phyloP scores from a whole-genome alignment of 2,329 filamentous ascomycete genomes.

The Aspergillus awamori region DNA sequence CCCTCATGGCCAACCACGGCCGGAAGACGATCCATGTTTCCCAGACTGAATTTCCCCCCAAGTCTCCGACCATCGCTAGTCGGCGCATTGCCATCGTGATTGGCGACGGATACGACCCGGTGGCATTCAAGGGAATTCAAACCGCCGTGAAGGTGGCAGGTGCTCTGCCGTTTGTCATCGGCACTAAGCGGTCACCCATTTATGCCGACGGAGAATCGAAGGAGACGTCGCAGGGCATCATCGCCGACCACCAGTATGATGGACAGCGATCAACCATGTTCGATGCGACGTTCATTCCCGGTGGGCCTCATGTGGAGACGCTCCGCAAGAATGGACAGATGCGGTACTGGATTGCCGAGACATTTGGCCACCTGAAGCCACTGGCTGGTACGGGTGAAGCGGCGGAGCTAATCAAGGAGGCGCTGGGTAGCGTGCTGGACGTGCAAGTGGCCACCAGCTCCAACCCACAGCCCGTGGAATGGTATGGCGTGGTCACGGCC shows the following conservation, averaged over 20 bases:
- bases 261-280: slow-evolving; percentile 79
- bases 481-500: slow-evolving; percentile 77
- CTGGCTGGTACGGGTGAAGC: slow-evolving; percentile 68
- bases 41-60: slow-evolving; percentile 67
- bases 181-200: slow-evolving; percentile 66
- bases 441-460: slow-evolving; percentile 53
- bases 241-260: slow-evolving; percentile 77
- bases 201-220: slow-evolving; percentile 51
- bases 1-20: slow-evolving; percentile 64
- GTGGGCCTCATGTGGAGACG: slow-evolving; percentile 64
- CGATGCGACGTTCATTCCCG: slow-evolving; percentile 76
- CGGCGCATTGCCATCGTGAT: slow-evolving; percentile 76
- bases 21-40: slow-evolving; percentile 63
- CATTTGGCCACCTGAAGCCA: slow-evolving; percentile 78
- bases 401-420: slow-evolving; percentile 35
- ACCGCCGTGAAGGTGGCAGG: slow-evolving; percentile 62
- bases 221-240: slow-evolving; percentile 57
- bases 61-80: slow-evolving; percentile 67
- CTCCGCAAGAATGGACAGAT: slow-evolving; percentile 72
- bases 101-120: slow-evolving; percentile 72
- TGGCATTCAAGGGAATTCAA: slow-evolving; percentile 67
- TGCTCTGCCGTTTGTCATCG: slow-evolving; percentile 74
- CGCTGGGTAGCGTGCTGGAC: slow-evolving; percentile 47
- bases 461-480: slow-evolving; percentile 60
- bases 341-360: slow-evolving; percentile 75